A percentile compares a stretch with the other conserved stretches of the same genome.
Evolutionary conservation across 2,329 filamentous ascomycete species (phyloP).

Genomic region (Fusarium liriodendri): DNA sequence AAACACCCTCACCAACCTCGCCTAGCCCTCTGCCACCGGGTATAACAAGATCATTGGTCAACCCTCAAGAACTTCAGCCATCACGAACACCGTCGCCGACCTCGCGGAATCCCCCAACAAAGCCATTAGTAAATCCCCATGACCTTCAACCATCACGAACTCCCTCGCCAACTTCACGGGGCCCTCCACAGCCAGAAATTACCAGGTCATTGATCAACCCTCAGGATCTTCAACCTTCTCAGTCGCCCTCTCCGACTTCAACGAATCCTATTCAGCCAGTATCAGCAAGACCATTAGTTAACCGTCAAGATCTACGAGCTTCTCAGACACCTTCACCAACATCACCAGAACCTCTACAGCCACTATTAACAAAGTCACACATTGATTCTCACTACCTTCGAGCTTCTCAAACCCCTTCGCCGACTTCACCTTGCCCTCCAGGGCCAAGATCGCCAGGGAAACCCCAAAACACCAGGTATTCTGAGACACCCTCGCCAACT

Average conservation of each 20-base stretch:
- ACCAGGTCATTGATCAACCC: not conserved
- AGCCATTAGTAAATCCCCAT: not conserved
- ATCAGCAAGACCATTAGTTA: not conserved
- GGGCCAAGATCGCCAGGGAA: not conserved
- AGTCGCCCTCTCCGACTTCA: not conserved
- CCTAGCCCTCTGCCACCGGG: not conserved
- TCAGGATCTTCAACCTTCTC: not conserved
- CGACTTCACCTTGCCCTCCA: constrained; percentile 9
- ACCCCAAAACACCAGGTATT: not conserved
- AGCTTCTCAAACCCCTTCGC: constrained; percentile 21
- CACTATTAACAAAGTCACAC: not conserved
- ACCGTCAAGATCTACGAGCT: constrained; percentile 18
- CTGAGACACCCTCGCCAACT: not conserved
- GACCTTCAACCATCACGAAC: not conserved
- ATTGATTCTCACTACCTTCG: not conserved
- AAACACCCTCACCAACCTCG: not conserved
- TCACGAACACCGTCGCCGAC: not conserved
- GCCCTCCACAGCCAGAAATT: not conserved
- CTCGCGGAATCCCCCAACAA: not conserved
- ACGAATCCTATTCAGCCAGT: not conserved
- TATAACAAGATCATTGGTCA: not conserved
- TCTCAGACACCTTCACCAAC: constrained; percentile 1
- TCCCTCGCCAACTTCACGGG: not conserved
- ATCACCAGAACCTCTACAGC: not conserved
- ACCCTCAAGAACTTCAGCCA: not conserved